Conservation (phyloP, 2,329 filamentous ascomycete species). For the Alternaria sp. region DNA sequence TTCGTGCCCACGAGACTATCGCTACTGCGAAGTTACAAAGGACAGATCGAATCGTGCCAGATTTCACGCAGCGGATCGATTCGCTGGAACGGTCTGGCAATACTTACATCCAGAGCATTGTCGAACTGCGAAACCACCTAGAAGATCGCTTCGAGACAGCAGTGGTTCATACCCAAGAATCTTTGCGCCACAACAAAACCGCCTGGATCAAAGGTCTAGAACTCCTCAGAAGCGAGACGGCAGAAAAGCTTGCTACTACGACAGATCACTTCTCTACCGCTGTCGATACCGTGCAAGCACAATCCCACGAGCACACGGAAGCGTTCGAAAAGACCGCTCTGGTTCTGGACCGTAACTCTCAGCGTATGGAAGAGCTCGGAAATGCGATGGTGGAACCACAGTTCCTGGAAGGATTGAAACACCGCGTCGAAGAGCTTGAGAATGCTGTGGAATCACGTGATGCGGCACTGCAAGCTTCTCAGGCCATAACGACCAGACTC, state of each 20-base stretch:
- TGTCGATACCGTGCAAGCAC: background rate
- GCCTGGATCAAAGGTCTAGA: background rate
- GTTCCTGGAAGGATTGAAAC: background rate
- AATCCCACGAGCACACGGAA: background rate
- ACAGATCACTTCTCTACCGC: background rate
- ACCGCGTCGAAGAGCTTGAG: background rate
- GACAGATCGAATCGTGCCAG: background rate
- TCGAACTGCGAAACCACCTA: background rate
- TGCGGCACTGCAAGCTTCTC: background rate
- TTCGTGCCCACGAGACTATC: background rate
- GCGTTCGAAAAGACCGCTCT: background rate
- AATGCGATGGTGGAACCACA: background rate
- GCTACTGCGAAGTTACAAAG: background rate
- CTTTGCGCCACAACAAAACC: background rate
- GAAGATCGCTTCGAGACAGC: background rate
- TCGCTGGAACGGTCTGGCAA: background rate
- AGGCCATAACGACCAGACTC: background rate
- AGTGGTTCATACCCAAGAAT: background rate
- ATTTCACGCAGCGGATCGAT: rapidly evolving
- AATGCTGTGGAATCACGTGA: background rate
- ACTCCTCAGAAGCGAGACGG: background rate
- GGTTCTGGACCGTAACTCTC: background rate
- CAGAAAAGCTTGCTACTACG: background rate
- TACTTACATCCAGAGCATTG: background rate
- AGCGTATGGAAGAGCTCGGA: background rate